Percentiles rank a stretch among this genome's conserved stretches.
Evolutionary conservation across 2,329 filamentous ascomycete genomes (phyloP).

Genomic region (Fusarium sp.): DNA sequence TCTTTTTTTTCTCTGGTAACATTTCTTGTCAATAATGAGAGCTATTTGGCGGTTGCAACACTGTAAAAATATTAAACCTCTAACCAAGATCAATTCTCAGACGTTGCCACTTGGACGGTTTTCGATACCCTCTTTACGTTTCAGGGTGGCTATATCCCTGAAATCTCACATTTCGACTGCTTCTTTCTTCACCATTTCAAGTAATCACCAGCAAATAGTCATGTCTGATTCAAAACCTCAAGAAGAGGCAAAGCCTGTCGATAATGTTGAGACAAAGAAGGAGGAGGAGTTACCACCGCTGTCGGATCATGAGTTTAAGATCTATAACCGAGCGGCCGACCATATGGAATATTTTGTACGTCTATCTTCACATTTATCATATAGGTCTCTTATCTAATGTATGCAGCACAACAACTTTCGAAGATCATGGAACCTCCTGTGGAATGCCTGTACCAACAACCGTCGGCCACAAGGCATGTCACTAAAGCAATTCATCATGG

Average conservation of each 20-base stretch:
- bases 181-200: neutral
- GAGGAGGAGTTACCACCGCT: conserved; percentile 64
- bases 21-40: conserved; percentile 21
- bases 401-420: conserved; percentile 79
- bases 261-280: conserved; percentile 10
- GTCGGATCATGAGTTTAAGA: conserved; percentile 69
- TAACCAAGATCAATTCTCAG: neutral
- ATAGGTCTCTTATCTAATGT: neutral
- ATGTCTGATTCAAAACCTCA: conserved; percentile 29
- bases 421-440: conserved; percentile 74
- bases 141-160: neutral
- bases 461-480: conserved; percentile 70
- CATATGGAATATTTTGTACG: conserved; percentile 77
- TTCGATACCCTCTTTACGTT: neutral
- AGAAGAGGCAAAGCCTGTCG: conserved; percentile 5
- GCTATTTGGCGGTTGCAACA: conserved; percentile 3
- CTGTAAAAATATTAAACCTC: neutral
- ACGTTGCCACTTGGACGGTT: neutral
- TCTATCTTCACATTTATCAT: neutral
- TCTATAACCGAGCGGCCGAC: conserved; percentile 77
- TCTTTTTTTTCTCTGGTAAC: neutral
- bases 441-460: conserved; percentile 66
- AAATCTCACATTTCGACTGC: neutral
- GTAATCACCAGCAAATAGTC: conserved; percentile 1
- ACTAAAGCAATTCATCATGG: conserved; percentile 71